Base-by-base conservation (phyloP, 495 filamentous ascomycete species). In the Aspergillus campestris region DNA sequence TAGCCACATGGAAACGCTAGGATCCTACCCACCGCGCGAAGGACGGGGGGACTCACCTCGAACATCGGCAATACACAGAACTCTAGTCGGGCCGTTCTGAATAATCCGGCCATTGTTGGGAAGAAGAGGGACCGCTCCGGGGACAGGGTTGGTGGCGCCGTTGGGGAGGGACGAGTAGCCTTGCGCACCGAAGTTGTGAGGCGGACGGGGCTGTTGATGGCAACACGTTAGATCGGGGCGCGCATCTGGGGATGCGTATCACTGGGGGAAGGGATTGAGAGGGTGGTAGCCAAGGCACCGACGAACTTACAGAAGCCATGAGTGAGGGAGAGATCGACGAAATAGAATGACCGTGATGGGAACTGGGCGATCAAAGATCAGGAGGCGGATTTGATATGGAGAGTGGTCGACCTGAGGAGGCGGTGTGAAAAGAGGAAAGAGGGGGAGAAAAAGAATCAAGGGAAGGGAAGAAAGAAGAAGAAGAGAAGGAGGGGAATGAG, bases 21-120 rank as follows among this genome's bases (percentile, higher is more conserved):
- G 7, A 29, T 8, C 7, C 28, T 9, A 28, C 15, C 28, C 29
- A 27, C 31, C 9, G 10, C 11, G 28, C 15, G 9, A 10, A 11
- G n/a, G 34, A 9, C n/a, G 31, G 15, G 35, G 4, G 24, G 35
- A 55, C 73, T 42, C 79, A 96, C 92, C 94, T 85, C 94, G 79
- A 52, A 99, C 91, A 69, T 99, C 94, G 14, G 94, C 94, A 69
- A 99, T 84, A 68, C 94, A 97, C 44, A 99, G 75, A 40, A 99
- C 82, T 62, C 92, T 78, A 45, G 81, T 83, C 36, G 83, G 82
- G 28, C 87, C 89, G 38, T 79, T 84, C 66, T 97, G 88, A 55
- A 95, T 81, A 38, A 99, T 67, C 50, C 80, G 72, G 48, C 78
- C 81, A 64, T 80, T 83, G 66, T 81, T 86, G 40, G 74, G 81